Base-by-base conservation (phyloP, 164 flowering plant species). In the Chimonanthus salicifolius region DNA sequence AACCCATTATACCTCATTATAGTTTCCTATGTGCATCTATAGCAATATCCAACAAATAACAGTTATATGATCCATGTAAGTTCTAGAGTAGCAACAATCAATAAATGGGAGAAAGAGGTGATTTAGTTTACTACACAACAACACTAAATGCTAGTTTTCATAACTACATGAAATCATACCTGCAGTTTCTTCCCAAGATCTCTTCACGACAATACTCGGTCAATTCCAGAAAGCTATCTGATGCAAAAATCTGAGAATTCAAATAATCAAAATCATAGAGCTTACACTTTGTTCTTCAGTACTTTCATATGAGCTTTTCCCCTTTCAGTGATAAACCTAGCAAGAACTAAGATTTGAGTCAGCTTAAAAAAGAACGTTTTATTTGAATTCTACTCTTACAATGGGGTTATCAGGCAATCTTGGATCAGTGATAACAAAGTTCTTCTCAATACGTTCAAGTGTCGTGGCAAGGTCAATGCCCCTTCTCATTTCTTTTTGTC, bases 381-480 rank as follows among this genome's bases (percentile, higher is more conserved):
- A 60, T 3, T 15, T 54, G 15, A 33, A 47, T 16, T 48, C 44
- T 62, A 72, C 45, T 62, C 97, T 88, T 84, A 95, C 99, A 81
- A 95, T 95, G 82, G 99, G 99, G 71, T 95, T 95, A 79, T 95
- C 99, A 62, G 99, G 98, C 66, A 95, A 85, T 81, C 99, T 91
- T 2, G 99, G 99, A 85, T 95, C 99, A 69, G 99, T 95, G 50
- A 95, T 93, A 82, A 95, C 99, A 71, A 95, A 95, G 71, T 95
- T 95, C 72, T 95, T 95, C 90, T 95, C 99, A 6, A 95, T 95
- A 82, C 99, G 97, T 82, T 95, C 98, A 4, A 95, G 97, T 4
- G 99, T 95, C 0, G 99, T 95, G 2, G 99, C 99, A 8, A 95
- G 85, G 85, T 95, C 99, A 72, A 95, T 85, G 85, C 99, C 99